Base-by-base conservation (phyloP, 768 basidiomycete genomes). In the Phaeotremella skinneri region DNA sequence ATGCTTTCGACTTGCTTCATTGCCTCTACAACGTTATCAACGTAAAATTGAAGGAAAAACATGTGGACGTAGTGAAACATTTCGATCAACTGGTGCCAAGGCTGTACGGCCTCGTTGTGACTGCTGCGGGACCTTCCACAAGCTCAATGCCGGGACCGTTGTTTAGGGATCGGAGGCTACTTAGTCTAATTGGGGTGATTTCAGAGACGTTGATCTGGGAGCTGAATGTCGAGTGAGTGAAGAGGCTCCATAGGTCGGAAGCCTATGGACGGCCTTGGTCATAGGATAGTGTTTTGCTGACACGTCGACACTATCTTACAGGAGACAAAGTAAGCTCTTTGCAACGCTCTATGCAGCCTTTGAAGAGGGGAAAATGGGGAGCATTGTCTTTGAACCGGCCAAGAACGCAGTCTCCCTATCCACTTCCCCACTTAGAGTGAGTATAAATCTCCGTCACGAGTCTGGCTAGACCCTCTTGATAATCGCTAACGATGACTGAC, bases 1-100 rank as follows among this genome's bases (percentile, higher is more conserved):
- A 94, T 72, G 86, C 85, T 1, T 90, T 91, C 77, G 85, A 91
- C 29, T 81, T 98, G 30, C 81, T 98, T 49, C 80, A 82, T 49
- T 84, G 87, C 0, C 77, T 98, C 5, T 80, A 81, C 1, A 82
- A 84, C 41, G 85, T 87, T 0, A 75, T 97, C 16, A 67, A 76
- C 9, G 66, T 62, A 17, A 88, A 88, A 74, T 78, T 81, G 5
- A 70, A 73, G 2, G 55, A 51, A n/a, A 81, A 80, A 31, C 85
- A 94, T 72, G 70, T 78, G 0, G 96, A 98, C 70, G 81, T 97
- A 17, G 77, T 83, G 0, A 90, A 88, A 76, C 91, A 91, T 69
- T 81, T 87, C 32, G 89, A 96, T 63, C 80, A 81, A 20, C 79
- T 98, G 1, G 81, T 92, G 1, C 85, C 87, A 16, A 79, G 82